Percentiles rank a stretch among this genome's conserved stretches.
Conservation (phyloP, 2,329 filamentous ascomycete species). For the Graphilbum sp. region DNA sequence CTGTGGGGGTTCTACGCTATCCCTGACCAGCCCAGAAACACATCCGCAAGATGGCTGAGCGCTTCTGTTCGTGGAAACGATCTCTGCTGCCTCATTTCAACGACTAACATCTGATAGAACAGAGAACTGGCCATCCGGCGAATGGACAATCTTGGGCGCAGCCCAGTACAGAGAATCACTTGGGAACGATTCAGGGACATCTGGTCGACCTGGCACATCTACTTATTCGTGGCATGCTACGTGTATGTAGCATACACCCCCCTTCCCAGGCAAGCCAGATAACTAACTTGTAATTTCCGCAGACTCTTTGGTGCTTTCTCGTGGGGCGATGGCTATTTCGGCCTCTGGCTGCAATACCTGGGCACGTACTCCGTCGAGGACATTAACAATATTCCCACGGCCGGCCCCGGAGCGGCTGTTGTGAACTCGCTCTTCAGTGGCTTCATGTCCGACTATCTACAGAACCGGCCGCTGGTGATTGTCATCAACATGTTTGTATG, state of each 20-base stretch:
- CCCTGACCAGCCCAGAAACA: constrained; percentile 6
- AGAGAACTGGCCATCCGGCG: not conserved
- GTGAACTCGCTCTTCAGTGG: constrained; percentile 1
- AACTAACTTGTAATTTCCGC: not conserved
- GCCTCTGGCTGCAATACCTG: not conserved
- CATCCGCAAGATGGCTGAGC: constrained; percentile 1
- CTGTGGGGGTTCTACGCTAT: constrained; percentile 10
- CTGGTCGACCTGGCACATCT: constrained; percentile 1
- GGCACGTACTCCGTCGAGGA: not conserved
- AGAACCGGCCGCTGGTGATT: not conserved
- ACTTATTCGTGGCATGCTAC: constrained; percentile 1
- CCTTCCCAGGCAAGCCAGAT: too few species aligned
- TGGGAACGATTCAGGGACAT: not conserved
- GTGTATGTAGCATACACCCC: not conserved
- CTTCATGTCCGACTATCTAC: not conserved
- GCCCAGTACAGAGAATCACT: not conserved
- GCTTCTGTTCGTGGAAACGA: not conserved
- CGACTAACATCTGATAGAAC: not conserved
- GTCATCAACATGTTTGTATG: not conserved
- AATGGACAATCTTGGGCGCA: constrained; percentile 1
- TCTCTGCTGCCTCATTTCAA: not conserved
- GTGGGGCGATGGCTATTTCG: not conserved
- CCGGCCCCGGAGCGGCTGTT: not conserved
- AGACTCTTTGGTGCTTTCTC: not conserved
- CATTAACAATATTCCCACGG: constrained; percentile 1